These are phyloP conservation scores for Fusarium dimerum DNA, from an alignment of 2,329 filamentous ascomycete species.

Conservation along the genomic window DNA sequence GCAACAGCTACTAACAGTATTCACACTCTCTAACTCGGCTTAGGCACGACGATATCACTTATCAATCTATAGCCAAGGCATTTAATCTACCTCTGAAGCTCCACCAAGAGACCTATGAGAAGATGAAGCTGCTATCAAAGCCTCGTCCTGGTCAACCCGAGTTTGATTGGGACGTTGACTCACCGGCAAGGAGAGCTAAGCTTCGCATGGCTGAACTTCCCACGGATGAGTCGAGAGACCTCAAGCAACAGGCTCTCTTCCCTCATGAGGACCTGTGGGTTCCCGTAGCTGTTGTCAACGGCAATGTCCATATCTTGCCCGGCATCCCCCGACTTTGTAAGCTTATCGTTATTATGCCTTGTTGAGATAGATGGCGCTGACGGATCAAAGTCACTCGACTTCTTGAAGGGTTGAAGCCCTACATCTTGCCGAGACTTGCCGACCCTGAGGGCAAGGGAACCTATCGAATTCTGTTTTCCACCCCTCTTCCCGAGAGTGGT, in stretches of 20 bases:
- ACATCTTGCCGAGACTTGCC: slow-evolving; percentile 67
- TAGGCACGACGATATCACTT: slow-evolving; percentile 97
- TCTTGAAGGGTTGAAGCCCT: slow-evolving; percentile 73
- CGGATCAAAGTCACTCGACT: slow-evolving; percentile 64
- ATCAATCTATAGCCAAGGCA: slow-evolving; percentile 88
- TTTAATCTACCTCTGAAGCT: slow-evolving; percentile 76
- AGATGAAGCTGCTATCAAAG: slow-evolving; percentile 81
- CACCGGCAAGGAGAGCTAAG: slow-evolving; percentile 75
- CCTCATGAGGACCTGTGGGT: slow-evolving; percentile 85
- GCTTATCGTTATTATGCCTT: slow-evolving; percentile 23
- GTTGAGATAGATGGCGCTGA: slow-evolving; percentile 5
- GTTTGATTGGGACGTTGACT: slow-evolving; percentile 84
- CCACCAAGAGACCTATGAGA: slow-evolving; percentile 73
- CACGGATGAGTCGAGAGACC: slow-evolving; percentile 64
- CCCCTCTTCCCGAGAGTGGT: slow-evolving; percentile 82
- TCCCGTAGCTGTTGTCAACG: slow-evolving; percentile 83
- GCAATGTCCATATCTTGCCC: slow-evolving; percentile 90
- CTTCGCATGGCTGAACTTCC: slow-evolving; percentile 90
- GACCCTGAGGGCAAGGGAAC: slow-evolving; percentile 84
- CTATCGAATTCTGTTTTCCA: slow-evolving; percentile 78
- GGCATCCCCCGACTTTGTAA: slow-evolving; percentile 80
- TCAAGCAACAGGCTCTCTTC: slow-evolving; percentile 76
- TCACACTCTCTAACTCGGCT: slow-evolving; percentile 19
- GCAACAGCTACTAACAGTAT: not conserved
- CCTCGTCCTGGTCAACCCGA: slow-evolving; percentile 70